Base-by-base conservation (phyloP, 2,329 filamentous ascomycete species). In the Botrytis cinerea region DNA sequence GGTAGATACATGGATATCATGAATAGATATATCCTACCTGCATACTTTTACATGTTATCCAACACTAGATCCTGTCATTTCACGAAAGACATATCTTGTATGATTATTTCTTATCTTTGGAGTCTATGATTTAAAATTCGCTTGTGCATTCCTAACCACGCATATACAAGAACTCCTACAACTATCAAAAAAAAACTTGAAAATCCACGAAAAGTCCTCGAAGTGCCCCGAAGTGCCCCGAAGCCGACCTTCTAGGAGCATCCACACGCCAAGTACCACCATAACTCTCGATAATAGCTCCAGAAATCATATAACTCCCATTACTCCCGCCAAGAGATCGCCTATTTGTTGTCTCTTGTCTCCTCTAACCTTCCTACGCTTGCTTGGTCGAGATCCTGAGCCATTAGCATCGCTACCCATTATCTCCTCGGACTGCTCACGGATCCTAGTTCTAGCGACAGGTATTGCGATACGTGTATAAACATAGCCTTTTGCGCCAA, bases 301-400 rank as follows among this genome's bases (percentile, higher is more conserved):
- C 16, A 28, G 4, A 32, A 16, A 35, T 51, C 16, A 67, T 20
- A 54, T 8, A 12, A 28, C 64, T 2, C 64, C 64, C 46, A 67
- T 67, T 2, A 67, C 25, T 1, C 48, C 66, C 48, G 66, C 35
- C 6, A 57, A 43, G 5, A 68, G 25, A 43, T 68, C 35, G 9
- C 66, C 66, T 16, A 68, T 14, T 35, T 68, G 66, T 38, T 57
- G 46, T 18, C 48, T 57, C 35, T 57, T 68, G 10, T 57, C 66
- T 20, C 48, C 66, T 35, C 25, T 54, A 57, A 68, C 32, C 18
- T 43, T 68, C 6, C 66, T 68, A 32, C 66, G 66, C 66, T 68
- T 68, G n/a, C 5, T 9, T 25, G 12, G 66, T 18, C 66, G 48
- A 43, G 48, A 57, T 28, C 35, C 35, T 6, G 66, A 32, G 35